A percentile compares a stretch with the other conserved stretches of the same genome.
phyloP scores from a whole-genome alignment of 345 rosid genomes.

The Clausena lansium region DNA sequence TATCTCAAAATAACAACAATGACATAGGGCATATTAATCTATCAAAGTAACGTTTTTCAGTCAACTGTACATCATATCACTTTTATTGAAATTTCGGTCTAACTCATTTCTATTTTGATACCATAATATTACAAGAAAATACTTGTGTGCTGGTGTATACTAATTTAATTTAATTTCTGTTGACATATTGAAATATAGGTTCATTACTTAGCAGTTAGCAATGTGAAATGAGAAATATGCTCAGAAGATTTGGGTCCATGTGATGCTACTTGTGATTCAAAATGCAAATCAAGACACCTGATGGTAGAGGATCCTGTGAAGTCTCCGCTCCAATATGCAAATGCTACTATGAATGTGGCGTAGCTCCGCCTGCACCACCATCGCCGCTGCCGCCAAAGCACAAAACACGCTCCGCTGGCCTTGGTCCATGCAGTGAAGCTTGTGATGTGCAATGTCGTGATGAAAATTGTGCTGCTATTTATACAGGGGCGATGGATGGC shows the following conservation, averaged over 20 bases:
- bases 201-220: not conserved
- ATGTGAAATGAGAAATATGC: not conserved
- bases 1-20: too few species aligned
- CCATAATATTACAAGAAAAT: too few species aligned
- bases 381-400: not conserved
- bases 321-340: not conserved
- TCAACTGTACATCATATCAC: too few species aligned
- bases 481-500: not conserved
- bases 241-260: not conserved
- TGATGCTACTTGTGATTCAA: not conserved
- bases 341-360: not conserved
- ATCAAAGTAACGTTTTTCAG: too few species aligned
- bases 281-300: not conserved
- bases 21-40: too few species aligned
- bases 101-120: too few species aligned
- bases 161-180: too few species aligned
- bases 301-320: not conserved
- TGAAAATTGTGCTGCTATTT: not conserved
- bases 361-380: not conserved
- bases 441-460: not conserved
- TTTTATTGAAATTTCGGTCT: too few species aligned
- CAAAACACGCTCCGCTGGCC: not conserved
- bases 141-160: too few species aligned
- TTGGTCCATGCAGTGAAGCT: not conserved
- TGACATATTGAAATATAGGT: not conserved